Percentiles rank a stretch among this genome's conserved stretches.
phyloP scores from a whole-genome alignment of 495 filamentous ascomycete genomes.

The Pyronema domesticum region DNA sequence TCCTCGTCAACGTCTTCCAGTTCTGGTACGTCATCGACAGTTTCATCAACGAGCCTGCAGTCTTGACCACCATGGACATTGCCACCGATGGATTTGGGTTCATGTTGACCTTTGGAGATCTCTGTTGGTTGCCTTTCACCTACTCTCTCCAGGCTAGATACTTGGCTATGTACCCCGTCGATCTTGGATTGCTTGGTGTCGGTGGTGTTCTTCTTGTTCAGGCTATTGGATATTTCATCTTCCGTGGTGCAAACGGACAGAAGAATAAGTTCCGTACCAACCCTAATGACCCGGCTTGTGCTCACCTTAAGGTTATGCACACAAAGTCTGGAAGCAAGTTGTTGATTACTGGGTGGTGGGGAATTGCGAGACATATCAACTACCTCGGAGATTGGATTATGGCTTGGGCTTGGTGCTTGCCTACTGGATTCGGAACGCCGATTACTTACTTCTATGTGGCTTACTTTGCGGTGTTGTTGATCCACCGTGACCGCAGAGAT shows the following conservation, averaged over 20 bases:
- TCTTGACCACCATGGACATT: slow-evolving; percentile 93
- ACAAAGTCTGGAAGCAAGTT: slow-evolving; percentile 67
- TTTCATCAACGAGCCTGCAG: slow-evolving; percentile 75
- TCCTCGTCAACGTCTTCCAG: slow-evolving; percentile 66
- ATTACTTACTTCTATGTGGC: slow-evolving; percentile 91
- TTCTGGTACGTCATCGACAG: slow-evolving; percentile 69
- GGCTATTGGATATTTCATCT: slow-evolving; percentile 61
- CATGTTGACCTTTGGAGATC: slow-evolving; percentile 91
- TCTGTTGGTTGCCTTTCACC: slow-evolving; percentile 83
- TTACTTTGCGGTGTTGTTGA: slow-evolving; percentile 76
- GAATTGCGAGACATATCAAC: slow-evolving; percentile 80
- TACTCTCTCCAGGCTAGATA: slow-evolving; percentile 83
- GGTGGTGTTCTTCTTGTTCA: slow-evolving; percentile 46
- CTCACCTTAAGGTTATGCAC: slow-evolving; percentile 70
- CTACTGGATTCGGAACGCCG: slow-evolving; percentile 70
- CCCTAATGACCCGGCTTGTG: slow-evolving; percentile 62
- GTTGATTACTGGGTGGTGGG: slow-evolving; percentile 89
- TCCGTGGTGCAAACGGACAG: slow-evolving; percentile 78
- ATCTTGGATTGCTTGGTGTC: slow-evolving; percentile 49
- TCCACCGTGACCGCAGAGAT: slow-evolving; percentile 82
- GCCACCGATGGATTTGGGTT: slow-evolving; percentile 88
- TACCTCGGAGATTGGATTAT: slow-evolving; percentile 96
- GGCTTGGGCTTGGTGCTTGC: slow-evolving; percentile 79
- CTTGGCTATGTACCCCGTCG: slow-evolving; percentile 61
- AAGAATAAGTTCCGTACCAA: slow-evolving; percentile 89